Base-by-base conservation (phyloP, 495 filamentous ascomycete genomes). In the Penicillium psychrofluorescens region DNA sequence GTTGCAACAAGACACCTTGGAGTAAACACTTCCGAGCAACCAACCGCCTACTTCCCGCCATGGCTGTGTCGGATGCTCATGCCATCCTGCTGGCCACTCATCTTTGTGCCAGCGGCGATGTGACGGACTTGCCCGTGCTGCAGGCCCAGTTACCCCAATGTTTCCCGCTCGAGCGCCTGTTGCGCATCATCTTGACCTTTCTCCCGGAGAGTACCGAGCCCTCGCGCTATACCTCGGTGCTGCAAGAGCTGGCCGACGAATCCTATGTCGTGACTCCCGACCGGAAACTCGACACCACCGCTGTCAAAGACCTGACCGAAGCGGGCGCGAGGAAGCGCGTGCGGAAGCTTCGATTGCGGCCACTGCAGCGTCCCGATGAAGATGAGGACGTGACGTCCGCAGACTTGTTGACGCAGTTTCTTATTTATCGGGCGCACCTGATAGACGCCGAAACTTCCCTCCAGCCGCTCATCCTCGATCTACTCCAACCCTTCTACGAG, bases 151-250 rank as follows among this genome's bases (percentile, higher is more conserved):
- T 82, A 48, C 71, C 63, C 32, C 64, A 76, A 50, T 72, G 74
- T 46, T 73, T 90, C 43, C 74, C 76, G 13, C 71, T 78, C 9
- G 84, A 86, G 45, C 74, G 86, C 36, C 51, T 90, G 30, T 68
- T 94, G 49, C 81, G 89, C 53, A 84, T 96, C 40, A 65, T 95
- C 46, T 74, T 96, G 45, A 94, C 85, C 41, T 92, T 81, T 51
- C 76, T 96, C 7, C 89, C 90, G 31, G 90, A 92, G 58, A 85
- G 76, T 38, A 66, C 78, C 9, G 77, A 79, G 11, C 84, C 89
- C 27, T 70, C 61, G 15, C 52, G 67, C 32, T 95, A 95, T 58
- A 71, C 75, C 9, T 58, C 68, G 11, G 72, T 86, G 32, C 53
- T 91, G 7, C 62, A 75, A 33, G 66, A 77, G 29, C 61, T 90